Evolutionary conservation across 2,329 filamentous ascomycete genomes (phyloP).

Genomic region (Colletotrichum sp.): DNA sequence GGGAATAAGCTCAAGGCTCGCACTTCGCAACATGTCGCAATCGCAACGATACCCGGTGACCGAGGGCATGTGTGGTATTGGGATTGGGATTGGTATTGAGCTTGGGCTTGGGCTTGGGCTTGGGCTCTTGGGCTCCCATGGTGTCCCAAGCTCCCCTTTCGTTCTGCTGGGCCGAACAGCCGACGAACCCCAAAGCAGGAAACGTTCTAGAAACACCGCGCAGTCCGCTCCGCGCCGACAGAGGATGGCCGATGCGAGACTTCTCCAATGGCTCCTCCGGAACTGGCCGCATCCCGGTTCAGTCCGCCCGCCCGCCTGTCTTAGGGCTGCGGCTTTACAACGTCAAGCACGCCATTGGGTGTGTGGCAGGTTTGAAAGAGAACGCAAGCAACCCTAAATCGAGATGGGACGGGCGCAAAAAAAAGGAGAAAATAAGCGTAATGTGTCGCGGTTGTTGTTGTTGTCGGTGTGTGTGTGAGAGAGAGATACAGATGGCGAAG

Average conservation of each 20-base stretch:
- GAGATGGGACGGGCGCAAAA: neutral
- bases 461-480: neutral
- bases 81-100: neutral
- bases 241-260: conserved; percentile 5
- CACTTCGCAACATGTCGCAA: neutral
- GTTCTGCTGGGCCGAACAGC: neutral
- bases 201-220: neutral
- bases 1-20: neutral
- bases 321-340: neutral
- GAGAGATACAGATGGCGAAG: neutral
- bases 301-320: neutral
- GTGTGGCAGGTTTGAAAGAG: conserved; percentile 7
- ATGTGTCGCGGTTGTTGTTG: too few species aligned
- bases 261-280: conserved; percentile 14
- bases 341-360: neutral
- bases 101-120: too few species aligned
- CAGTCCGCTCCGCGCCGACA: neutral
- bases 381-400: neutral
- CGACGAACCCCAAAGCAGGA: neutral
- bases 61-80: neutral
- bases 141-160: neutral
- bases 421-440: neutral
- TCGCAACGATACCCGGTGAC: neutral
- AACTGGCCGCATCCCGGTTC: neutral
- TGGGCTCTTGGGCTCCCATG: neutral